Evolutionary conservation across 2,329 filamentous ascomycete genomes (phyloP), one percentile per base, ranked within the genome.

Genomic region (Exophiala sp.): DNA sequence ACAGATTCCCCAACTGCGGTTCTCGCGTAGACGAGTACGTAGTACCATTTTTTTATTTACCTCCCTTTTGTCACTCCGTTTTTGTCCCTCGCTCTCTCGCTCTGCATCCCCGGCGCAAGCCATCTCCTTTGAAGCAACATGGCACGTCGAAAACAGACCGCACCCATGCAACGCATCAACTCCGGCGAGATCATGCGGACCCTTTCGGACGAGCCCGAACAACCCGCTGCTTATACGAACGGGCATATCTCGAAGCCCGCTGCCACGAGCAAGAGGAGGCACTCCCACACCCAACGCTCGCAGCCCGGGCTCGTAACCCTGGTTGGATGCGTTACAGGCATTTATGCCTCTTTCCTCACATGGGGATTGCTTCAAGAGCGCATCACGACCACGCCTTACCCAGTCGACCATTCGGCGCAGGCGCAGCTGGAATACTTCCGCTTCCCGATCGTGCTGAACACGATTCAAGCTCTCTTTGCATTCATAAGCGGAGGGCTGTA

Each of bases 341-440:
- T 98, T 62, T 98, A 98, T 68, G 88, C 85, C 29, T 95, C 90
- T 29, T 98, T 98, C 72, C 74, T 98, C 46, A 94, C 90, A 27
- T 98, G 93, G 93, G 93, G 87, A 19, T 83, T 95, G 58, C 85
- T 98, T 54, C 93, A 98, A 76, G 93, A 98, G 70, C 89, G 93
- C 63, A 88, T 98, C 64, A 97, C 93, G 22, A 98, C 93, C 11
- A 97, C 89, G 9, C 78, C 82, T 6, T 93, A 97, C 67, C 3
- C 68, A 76, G 18, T 48, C 46, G 34, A 65, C 73, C 23, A 80
- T 79, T 19, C 68, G 58, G 45, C 59, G 55, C 37, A 64, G 69
- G 21, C 65, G 65, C 37, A 62, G 66, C 46, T 65, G 65, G 83
- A 94, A 67, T 82, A 87, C 61, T 98, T 95, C 79, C 88, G 85